Base-by-base conservation (phyloP, 192 early-diverging fungal genomes). In the Coemansia sp. region DNA sequence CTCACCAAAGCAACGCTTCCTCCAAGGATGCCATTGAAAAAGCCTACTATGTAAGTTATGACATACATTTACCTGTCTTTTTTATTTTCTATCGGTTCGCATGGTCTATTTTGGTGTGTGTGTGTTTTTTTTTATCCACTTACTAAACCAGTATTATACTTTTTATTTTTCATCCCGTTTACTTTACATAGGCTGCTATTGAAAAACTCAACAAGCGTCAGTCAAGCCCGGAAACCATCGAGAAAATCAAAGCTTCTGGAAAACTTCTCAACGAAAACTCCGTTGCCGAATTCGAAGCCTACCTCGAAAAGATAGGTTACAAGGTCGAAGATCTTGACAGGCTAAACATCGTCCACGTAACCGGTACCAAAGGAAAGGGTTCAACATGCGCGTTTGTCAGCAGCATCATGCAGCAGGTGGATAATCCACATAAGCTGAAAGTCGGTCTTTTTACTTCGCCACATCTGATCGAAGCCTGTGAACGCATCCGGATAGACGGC, bases 401-500 rank as follows among this genome's bases (percentile, higher is more conserved):
- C 55, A 90, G 94, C 18, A 90, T 97, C 33, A 75, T 98, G 51
- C 80, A 86, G 15, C 77, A 86, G 39, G 71, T 73, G 2, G 55
- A 70, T 6, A 57, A 18, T 15, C 52, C 59, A 22, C 20, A 28
- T 14, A 36, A 15, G 61, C 63, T 89, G 52, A 67, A 72, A 28
- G 85, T 87, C 63, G 97, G 97, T 32, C 77, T 96, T 45, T 99
- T 88, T 72, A 95, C 95, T 17, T 96, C 95, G 3, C 97, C 97
- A 8, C 97, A 99, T 72, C 77, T 99, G 56, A 86, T 93, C 58
- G 87, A 95, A 58, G 95, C 92, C 6, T 90, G 96, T 57, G 97
- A 99, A 70, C 87, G 97, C 28, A 97, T 99, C 69, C 86, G 93
- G 54, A 95, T 99, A 74, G 87, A 98, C 72, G 97, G 97, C 1